These are phyloP conservation scores for Limonium bicolor DNA, from an alignment of 148 eudicot species.

Conservation along the genomic window DNA sequence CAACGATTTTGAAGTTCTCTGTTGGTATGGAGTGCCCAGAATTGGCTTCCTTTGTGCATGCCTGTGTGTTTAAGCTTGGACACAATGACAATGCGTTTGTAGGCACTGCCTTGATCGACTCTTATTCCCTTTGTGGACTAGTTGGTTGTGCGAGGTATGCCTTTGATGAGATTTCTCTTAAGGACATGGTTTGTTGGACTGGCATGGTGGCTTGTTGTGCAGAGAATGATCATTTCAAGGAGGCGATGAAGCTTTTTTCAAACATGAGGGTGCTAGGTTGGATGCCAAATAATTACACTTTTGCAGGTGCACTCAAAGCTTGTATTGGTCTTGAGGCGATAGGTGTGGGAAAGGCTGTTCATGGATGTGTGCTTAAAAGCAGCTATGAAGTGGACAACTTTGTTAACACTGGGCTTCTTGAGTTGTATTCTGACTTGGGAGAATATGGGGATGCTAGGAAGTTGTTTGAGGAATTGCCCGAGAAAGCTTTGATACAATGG, in stretches of 20 bases:
- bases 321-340: slow-evolving; percentile 46
- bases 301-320: slow-evolving; percentile 65
- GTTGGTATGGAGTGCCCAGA: slow-evolving; percentile 41
- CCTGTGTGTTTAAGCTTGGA: slow-evolving; percentile 49
- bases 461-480: slow-evolving; percentile 57
- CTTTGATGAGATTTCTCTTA: slow-evolving; percentile 38
- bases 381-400: slow-evolving; percentile 46
- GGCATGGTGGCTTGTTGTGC: slow-evolving; percentile 73
- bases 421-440: slow-evolving; percentile 55
- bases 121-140: slow-evolving; percentile 46
- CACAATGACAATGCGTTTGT: slow-evolving; percentile 50
- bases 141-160: slow-evolving; percentile 39
- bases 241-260: slow-evolving; percentile 29
- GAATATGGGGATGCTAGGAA: slow-evolving; percentile 37
- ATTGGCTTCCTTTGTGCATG: slow-evolving; percentile 27
- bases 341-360: slow-evolving; percentile 32
- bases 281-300: slow-evolving; percentile 59
- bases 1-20: slow-evolving; percentile 55
- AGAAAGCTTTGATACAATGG: slow-evolving; percentile 60
- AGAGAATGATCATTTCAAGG: slow-evolving; percentile 40
- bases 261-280: slow-evolving; percentile 51
- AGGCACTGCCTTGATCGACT: slow-evolving; percentile 68
- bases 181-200: slow-evolving; percentile 79
- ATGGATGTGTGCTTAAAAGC: slow-evolving; percentile 45
- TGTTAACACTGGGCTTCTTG: slow-evolving; percentile 58